These are phyloP conservation scores for Aegilops speltoides DNA, from an alignment of 176 grass and related monocot genomes.

Conservation along the genomic window DNA sequence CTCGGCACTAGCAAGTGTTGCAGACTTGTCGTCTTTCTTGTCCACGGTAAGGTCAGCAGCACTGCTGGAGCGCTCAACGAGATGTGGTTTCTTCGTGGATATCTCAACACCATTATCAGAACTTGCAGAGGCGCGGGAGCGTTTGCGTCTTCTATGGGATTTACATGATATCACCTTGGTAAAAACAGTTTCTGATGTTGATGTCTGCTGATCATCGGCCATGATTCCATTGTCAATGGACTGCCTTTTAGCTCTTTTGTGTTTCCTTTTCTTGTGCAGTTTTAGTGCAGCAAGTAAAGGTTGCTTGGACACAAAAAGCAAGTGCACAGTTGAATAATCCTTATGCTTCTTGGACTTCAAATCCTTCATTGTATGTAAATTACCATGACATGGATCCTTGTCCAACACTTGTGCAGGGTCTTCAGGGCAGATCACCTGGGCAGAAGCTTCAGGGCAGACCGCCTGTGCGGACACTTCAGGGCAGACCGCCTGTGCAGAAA, in stretches of 20 bases:
- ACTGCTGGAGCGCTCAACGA: not conserved
- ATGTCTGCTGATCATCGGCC: constrained; percentile 33
- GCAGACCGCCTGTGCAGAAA: not conserved
- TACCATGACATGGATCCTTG: constrained; percentile 10
- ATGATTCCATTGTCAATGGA: not conserved
- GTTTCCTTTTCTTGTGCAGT: constrained; percentile 43
- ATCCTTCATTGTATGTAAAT: not conserved
- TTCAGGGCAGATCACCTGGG: constrained; percentile 15
- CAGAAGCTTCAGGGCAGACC: not conserved
- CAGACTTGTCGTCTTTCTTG: constrained; percentile 21
- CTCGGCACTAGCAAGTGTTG: not conserved
- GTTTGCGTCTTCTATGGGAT: constrained; percentile 30
- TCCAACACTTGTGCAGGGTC: constrained; percentile 2
- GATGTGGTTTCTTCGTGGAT: constrained; percentile 31
- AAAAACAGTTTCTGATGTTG: constrained; percentile 47
- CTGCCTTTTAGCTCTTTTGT: constrained; percentile 45
- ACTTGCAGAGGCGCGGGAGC: not conserved
- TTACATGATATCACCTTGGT: constrained; percentile 24
- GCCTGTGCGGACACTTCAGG: not conserved
- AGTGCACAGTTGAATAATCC: constrained; percentile 33
- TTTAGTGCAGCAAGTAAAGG: constrained; percentile 56
- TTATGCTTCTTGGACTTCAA: constrained; percentile 46
- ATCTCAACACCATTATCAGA: not conserved
- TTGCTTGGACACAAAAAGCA: constrained; percentile 49
- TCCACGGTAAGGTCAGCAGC: not conserved